These are phyloP conservation scores for Pichia eremophila DNA, from an alignment of 805 yeast species.

Conservation along the genomic window DNA sequence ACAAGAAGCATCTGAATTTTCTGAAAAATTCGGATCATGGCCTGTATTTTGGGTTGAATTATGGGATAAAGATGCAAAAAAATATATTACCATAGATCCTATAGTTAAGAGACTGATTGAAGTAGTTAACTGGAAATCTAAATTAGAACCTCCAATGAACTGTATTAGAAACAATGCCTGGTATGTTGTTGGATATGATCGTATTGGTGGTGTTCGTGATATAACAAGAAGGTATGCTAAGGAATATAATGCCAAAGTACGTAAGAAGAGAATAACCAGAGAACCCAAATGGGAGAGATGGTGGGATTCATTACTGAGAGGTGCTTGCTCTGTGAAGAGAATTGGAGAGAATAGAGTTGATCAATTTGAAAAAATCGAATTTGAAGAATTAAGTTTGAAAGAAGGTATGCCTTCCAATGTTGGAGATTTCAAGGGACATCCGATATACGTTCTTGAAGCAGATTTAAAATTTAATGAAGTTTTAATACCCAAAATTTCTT, in stretches of 20 bases:
- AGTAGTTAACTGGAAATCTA: slow-evolving; percentile 41
- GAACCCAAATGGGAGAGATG: slow-evolving; percentile 49
- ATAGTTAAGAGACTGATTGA: slow-evolving; percentile 56
- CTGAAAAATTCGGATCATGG: slow-evolving; percentile 21
- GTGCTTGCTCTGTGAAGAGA: slow-evolving; percentile 21
- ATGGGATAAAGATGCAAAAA: slow-evolving; percentile 65
- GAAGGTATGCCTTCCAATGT: slow-evolving; percentile 87
- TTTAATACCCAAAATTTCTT: slow-evolving; percentile 53
- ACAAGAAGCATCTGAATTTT: slow-evolving; percentile 2
- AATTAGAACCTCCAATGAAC: slow-evolving; percentile 53
- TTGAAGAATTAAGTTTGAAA: slow-evolving; percentile 47
- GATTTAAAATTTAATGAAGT: slow-evolving; percentile 69
- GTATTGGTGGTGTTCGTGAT: slow-evolving; percentile 58
- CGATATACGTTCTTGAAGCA: slow-evolving; percentile 69
- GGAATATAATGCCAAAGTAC: slow-evolving; percentile 60
- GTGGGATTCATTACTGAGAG: slow-evolving; percentile 42
- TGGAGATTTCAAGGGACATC: slow-evolving; percentile 81
- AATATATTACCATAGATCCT: slow-evolving; percentile 87
- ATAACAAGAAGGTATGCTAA: slow-evolving; percentile 77
- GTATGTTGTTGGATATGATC: slow-evolving; percentile 74
- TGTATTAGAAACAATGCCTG: slow-evolving; percentile 50
- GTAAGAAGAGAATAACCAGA: slow-evolving; percentile 62
- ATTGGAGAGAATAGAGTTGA: slow-evolving; percentile 29
- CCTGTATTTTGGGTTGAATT: slow-evolving; percentile 94
- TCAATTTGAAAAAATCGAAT: slow-evolving; percentile 50